phyloP scores from a whole-genome alignment of 1,139 yeast genomes.

The Wickerhamiella infanticola region DNA sequence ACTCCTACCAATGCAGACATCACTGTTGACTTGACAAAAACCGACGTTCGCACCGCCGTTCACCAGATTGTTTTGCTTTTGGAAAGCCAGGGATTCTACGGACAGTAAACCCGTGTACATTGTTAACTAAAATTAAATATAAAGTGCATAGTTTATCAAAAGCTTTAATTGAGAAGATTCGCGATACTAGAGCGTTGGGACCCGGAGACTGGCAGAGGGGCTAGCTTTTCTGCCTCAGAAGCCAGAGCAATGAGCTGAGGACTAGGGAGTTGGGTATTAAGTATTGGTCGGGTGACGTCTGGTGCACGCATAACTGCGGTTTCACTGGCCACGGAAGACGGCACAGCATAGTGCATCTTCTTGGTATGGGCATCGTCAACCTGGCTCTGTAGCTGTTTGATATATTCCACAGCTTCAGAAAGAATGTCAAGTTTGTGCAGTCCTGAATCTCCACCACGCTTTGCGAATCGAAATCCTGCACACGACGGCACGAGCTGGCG shows the following conservation, averaged over 20 bases:
- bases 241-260: not conserved
- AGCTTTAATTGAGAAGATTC: constrained; percentile 10
- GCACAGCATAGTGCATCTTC: not conserved
- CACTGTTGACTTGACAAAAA: constrained; percentile 35
- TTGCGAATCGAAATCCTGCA: constrained; percentile 27
- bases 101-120: constrained; percentile 14
- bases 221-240: not conserved
- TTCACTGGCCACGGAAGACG: not conserved
- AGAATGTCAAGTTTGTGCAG: constrained; percentile 70
- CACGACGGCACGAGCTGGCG: constrained; percentile 72
- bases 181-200: constrained; percentile 1
- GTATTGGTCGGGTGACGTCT: not conserved
- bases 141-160: constrained; percentile 1
- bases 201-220: not conserved
- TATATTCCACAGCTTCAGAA: constrained; percentile 69
- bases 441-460: constrained; percentile 32
- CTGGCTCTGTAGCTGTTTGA: constrained; percentile 42
- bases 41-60: constrained; percentile 45
- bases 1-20: constrained; percentile 37
- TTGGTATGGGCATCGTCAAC: constrained; percentile 7
- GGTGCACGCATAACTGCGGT: not conserved
- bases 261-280: not conserved
- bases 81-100: constrained; percentile 68
- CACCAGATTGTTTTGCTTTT: constrained; percentile 54
- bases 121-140: not conserved